phyloP scores from a whole-genome alignment of 768 basidiomycete species.

The Lentinula edodes region DNA sequence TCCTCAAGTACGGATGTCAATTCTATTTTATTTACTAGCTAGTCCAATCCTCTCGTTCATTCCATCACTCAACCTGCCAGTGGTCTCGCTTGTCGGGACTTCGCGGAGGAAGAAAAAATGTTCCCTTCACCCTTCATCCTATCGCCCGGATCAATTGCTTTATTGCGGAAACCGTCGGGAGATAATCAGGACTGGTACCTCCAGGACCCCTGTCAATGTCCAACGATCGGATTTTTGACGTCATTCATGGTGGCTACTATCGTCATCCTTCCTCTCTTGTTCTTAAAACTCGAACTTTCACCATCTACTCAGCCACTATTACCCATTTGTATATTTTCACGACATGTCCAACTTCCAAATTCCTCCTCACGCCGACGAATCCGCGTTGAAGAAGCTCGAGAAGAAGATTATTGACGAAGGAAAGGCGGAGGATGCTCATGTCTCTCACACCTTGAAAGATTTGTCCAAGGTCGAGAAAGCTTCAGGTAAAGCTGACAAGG shows the following conservation, averaged over 20 bases:
- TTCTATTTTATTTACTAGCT: too few species aligned
- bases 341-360: neutral
- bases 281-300: neutral
- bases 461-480: slow-evolving; percentile 40
- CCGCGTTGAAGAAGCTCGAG: slow-evolving; percentile 32
- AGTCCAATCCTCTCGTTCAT: too few species aligned
- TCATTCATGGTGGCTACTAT: neutral
- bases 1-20: too few species aligned
- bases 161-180: neutral
- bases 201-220: neutral
- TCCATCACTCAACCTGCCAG: too few species aligned
- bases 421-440: slow-evolving; percentile 33
- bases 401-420: slow-evolving; percentile 34
- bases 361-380: slow-evolving; percentile 10
- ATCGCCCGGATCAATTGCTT: too few species aligned
- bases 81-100: too few species aligned
- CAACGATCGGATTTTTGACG: neutral
- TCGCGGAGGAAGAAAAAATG: too few species aligned
- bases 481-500: slow-evolving; percentile 38
- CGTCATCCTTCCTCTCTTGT: neutral
- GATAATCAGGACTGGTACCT: neutral
- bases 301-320: neutral
- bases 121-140: too few species aligned
- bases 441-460: slow-evolving; percentile 40
- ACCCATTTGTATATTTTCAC: neutral